A percentile compares a stretch with the other conserved stretches of the same genome.
phyloP scores from a whole-genome alignment of 495 filamentous ascomycete species.

The Ramalina intermedia region DNA sequence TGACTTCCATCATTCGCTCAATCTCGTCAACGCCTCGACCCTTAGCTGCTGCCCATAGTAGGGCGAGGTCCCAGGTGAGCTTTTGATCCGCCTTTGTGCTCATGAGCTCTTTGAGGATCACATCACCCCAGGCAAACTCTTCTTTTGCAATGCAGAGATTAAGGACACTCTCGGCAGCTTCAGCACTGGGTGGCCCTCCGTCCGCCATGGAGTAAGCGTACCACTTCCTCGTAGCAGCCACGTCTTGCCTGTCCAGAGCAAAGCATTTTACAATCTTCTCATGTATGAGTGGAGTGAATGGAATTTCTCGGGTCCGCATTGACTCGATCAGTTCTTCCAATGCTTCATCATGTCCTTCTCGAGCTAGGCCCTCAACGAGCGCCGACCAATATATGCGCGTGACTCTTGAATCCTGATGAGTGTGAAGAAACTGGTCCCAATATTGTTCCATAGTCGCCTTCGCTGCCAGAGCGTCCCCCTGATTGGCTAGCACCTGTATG shows the following conservation, averaged over 20 bases:
- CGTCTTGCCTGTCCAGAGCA: slow-evolving; percentile 27
- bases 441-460: slow-evolving; percentile 33
- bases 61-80: slow-evolving; percentile 46
- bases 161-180: slow-evolving; percentile 37
- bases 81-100: slow-evolving; percentile 32
- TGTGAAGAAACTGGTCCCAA: slow-evolving; percentile 12
- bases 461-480: slow-evolving; percentile 46
- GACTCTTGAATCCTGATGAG: slow-evolving; percentile 1
- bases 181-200: slow-evolving; percentile 24
- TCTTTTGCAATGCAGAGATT: slow-evolving; percentile 41
- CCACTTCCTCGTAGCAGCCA: slow-evolving; percentile 45
- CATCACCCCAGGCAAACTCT: slow-evolving; percentile 46
- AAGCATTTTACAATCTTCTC: slow-evolving; percentile 38
- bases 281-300: slow-evolving; percentile 24
- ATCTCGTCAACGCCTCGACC: slow-evolving; percentile 57
- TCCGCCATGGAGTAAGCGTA: slow-evolving; percentile 42
- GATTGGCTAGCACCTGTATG: slow-evolving; percentile 40
- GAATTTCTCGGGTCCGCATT: slow-evolving; percentile 16
- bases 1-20: slow-evolving; percentile 49
- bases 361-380: slow-evolving; percentile 52
- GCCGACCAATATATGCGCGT: slow-evolving; percentile 36
- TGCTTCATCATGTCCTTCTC: slow-evolving; percentile 37
- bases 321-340: slow-evolving; percentile 25
- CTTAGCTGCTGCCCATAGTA: slow-evolving; percentile 64
- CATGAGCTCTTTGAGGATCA: slow-evolving; percentile 45